A percentile compares a stretch with the other conserved stretches of the same genome.
Evolutionary conservation across 176 grass and related monocot species (phyloP).

Genomic region (Avena sativa): DNA sequence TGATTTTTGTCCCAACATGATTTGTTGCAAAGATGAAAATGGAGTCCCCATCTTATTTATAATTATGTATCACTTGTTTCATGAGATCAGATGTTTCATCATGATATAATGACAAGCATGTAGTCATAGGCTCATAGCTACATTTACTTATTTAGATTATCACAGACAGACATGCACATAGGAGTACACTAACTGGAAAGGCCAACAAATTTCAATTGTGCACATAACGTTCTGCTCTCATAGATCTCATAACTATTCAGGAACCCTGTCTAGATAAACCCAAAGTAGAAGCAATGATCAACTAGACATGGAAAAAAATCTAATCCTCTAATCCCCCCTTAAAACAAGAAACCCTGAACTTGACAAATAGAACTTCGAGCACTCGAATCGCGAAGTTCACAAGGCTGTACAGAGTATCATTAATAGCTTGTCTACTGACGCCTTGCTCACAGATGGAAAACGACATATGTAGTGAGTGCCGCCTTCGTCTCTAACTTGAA

Average conservation of each 20-base stretch:
- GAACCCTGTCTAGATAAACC: neutral
- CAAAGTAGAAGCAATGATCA: neutral
- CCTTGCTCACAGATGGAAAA: neutral
- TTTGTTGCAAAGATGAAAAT: neutral
- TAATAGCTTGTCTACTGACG: too few relatives aligned
- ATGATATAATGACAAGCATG: conserved; percentile 7
- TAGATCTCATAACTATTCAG: neutral
- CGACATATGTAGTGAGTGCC: neutral
- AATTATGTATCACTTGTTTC: neutral
- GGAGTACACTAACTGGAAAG: neutral
- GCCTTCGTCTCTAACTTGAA: neutral
- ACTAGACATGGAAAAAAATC: neutral
- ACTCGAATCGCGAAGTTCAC: neutral
- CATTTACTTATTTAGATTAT: neutral
- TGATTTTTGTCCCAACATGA: neutral
- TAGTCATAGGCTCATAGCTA: conserved; percentile 1
- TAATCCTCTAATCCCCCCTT: neutral
- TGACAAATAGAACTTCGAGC: neutral
- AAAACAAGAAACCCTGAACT: neutral
- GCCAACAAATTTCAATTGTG: neutral
- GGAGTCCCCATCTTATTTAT: neutral
- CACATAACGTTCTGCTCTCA: neutral
- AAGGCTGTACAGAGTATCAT: neutral
- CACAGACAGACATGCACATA: neutral
- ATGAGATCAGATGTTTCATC: too few relatives aligned